Evolutionary conservation across 1,139 yeast genomes (phyloP).

Genomic region (Dujonia santamariae): DNA sequence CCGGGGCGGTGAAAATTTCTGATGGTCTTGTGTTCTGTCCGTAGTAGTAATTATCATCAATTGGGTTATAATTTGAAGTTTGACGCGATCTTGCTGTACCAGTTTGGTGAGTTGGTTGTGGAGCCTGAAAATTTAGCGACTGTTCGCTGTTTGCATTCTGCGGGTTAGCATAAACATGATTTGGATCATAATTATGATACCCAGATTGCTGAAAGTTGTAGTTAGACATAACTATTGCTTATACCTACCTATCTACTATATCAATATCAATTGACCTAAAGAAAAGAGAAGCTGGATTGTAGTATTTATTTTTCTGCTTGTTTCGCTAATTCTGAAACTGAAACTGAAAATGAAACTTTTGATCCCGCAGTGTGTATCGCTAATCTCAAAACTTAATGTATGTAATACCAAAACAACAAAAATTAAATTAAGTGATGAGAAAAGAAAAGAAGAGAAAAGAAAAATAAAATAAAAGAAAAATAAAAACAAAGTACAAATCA

Average conservation of each 20-base stretch:
- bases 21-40: constrained; percentile 2
- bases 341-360: no score
- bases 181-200: constrained; percentile 4
- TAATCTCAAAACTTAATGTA: no score
- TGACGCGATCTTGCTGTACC: constrained; percentile 3
- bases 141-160: constrained; percentile 1
- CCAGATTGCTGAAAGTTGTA: neutral
- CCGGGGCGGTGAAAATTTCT: constrained; percentile 7
- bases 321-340: neutral
- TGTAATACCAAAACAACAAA: no score
- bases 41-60: constrained; percentile 7
- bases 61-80: constrained; percentile 6
- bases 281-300: constrained; percentile 1
- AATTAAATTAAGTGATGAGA: no score
- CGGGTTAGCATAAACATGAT: constrained; percentile 1
- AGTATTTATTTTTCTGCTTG: neutral
- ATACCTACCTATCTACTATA: neutral
- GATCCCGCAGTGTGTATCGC: no score
- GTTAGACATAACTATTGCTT: constrained; percentile 2
- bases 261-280: no score
- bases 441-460: no score
- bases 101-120: constrained; percentile 4
- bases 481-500: no score
- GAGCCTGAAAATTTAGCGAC: constrained; percentile 7
- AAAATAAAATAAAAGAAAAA: no score